Base-by-base conservation (phyloP, 129 eudicot genomes). In the Helianthus tuberosus region DNA sequence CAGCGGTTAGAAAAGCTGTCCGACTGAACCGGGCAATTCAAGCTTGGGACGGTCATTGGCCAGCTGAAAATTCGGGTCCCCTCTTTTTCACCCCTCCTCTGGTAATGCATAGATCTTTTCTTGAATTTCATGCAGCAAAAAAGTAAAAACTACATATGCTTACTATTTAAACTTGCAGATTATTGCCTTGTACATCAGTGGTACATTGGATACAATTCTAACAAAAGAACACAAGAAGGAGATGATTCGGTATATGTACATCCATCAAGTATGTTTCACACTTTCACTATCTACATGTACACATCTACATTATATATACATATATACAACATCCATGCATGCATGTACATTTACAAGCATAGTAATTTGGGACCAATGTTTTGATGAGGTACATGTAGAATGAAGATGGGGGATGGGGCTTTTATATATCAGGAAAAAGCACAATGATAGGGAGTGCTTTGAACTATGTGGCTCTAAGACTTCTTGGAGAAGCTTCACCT, bases 21-120 rank as follows among this genome's bases (percentile, higher is more conserved):
- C 65, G 78, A 7, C 5, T 81, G 29, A 71, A 71, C 46, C 66
- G 82, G 6, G 82, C 85, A 2, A 71, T 81, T 27, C 85, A 81
- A 72, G 82, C 81, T 11, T 61, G 67, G 51, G 85, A 81, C 17
- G 82, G 85, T 13, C 85, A 81, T 29, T 81, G 85, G 85, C 81
- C 85, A 0, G 85, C 82, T 15, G 85, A 81, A 81, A 81, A 49
- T 71, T 50, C 85, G 0, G 81, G 85, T 36, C 79, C 85, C 1
- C 57, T 43, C 47, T 76, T 81, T 68, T 81, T 76, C 64, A 81
- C 82, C 46, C 85, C 85, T 32, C 85, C 85, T 52, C 63, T 81
- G 51, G 81, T 81, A 69, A 68, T 9, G 55, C 36, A 32, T 32
- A 32, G 36, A 39, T 1, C 32, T 25, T 60, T 43, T 29, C 12